These are phyloP conservation scores for Macaranga tanarius DNA, from an alignment of 441 rosid species.

Conservation along the genomic window DNA sequence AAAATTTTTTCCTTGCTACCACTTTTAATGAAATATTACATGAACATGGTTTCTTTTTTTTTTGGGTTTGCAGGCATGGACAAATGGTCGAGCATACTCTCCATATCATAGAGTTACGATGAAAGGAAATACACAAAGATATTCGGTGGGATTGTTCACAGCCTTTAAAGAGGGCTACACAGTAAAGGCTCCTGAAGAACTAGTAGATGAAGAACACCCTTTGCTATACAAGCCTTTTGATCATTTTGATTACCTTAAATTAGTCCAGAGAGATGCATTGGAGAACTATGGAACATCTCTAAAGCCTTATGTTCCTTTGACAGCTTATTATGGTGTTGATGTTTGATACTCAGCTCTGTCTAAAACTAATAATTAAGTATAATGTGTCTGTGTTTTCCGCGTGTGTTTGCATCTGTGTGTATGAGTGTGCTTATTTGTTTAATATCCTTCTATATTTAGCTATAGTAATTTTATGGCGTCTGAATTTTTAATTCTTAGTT, in stretches of 20 bases:
- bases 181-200: slow-evolving; percentile 21
- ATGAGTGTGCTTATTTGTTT: background rate
- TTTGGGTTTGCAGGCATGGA: slow-evolving; percentile 18
- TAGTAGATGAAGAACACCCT: slow-evolving; percentile 29
- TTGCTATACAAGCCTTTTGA: slow-evolving; percentile 30
- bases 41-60: too few species aligned
- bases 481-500: too few species aligned
- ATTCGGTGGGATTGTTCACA: slow-evolving; percentile 16
- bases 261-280: background rate
- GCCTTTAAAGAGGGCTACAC: slow-evolving; percentile 14
- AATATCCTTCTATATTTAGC: background rate
- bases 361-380: background rate
- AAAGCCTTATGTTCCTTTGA: slow-evolving; percentile 12
- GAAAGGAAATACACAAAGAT: slow-evolving; percentile 19
- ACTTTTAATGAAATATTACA: background rate
- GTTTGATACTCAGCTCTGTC: background rate
- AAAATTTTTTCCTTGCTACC: too few species aligned
- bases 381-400: background rate
- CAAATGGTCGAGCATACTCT: slow-evolving; percentile 18
- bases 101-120: slow-evolving; percentile 24
- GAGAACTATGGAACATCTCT: background rate
- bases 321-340: slow-evolving; percentile 16
- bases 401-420: background rate
- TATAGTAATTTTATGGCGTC: too few species aligned
- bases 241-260: slow-evolving; percentile 15